phyloP scores from a whole-genome alignment of 495 filamentous ascomycete species.

The Xylaria curta region DNA sequence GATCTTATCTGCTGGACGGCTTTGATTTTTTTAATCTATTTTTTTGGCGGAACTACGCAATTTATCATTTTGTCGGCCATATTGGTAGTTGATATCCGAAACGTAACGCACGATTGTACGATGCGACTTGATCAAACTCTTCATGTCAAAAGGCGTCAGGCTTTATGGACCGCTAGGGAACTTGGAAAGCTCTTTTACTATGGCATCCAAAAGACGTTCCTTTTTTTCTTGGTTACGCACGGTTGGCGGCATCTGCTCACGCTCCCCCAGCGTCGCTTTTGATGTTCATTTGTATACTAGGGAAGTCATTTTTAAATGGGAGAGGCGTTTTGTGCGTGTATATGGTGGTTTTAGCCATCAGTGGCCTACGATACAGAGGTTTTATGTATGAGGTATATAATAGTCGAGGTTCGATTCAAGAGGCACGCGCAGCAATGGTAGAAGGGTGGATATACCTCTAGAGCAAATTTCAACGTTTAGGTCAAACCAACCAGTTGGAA shows the following conservation, averaged over 20 bases:
- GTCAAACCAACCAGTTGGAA: constrained; percentile 18
- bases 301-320: background rate
- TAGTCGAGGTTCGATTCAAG: constrained; percentile 6
- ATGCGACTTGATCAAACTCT: constrained; percentile 26
- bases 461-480: constrained; percentile 19
- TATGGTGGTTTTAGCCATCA: background rate
- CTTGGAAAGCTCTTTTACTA: constrained; percentile 27
- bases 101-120: constrained; percentile 23
- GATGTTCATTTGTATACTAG: constrained; percentile 25
- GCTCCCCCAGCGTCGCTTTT: constrained; percentile 5
- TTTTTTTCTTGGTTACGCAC: constrained; percentile 10
- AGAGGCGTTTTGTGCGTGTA: constrained; percentile 10
- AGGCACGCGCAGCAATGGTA: constrained; percentile 9
- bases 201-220: constrained; percentile 32
- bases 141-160: constrained; percentile 32
- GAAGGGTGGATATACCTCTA: constrained; percentile 26
- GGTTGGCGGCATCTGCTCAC: constrained; percentile 13
- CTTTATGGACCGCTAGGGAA: constrained; percentile 31
- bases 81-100: constrained; percentile 15
- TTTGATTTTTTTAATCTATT: background rate
- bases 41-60: constrained; percentile 20
- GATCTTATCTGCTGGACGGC: constrained; percentile 32
- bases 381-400: constrained; percentile 26
- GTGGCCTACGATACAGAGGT: constrained; percentile 15
- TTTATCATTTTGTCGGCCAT: constrained; percentile 23